phyloP scores from a whole-genome alignment of 257 asterid genomes.

The Solanum acaule region DNA sequence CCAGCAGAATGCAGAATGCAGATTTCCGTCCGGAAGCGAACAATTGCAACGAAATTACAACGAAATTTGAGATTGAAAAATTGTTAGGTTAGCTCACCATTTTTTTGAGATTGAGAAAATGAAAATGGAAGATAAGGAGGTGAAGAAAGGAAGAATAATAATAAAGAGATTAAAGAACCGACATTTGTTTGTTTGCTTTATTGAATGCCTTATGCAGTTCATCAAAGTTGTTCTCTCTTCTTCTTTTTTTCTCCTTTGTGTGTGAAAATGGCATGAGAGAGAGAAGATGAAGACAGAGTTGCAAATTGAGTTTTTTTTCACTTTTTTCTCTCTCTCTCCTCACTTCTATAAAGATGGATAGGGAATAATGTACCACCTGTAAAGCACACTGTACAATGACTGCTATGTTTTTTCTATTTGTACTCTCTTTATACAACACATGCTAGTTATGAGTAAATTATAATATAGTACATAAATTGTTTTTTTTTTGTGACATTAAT shows the following conservation, averaged over 20 bases:
- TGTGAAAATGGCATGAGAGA: constrained; percentile 33
- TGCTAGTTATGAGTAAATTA: not conserved
- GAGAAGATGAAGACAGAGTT: constrained; percentile 11
- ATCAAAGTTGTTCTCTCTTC: constrained; percentile 11
- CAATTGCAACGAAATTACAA: not conserved
- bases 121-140: not conserved
- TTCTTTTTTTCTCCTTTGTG: constrained; percentile 7
- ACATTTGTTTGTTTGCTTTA: constrained; percentile 34
- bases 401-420: not conserved
- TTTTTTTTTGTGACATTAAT: not conserved
- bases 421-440: not conserved
- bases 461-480: not conserved
- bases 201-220: constrained; percentile 15
- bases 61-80: not conserved
- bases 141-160: constrained; percentile 4
- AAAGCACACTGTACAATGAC: not conserved
- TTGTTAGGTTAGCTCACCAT: not conserved
- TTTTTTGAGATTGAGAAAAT: not conserved
- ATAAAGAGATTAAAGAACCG: constrained; percentile 32
- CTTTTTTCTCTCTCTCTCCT: constrained; percentile 7
- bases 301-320: not conserved
- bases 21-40: not conserved
- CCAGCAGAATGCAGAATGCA: not conserved
- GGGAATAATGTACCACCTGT: not conserved
- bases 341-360: not conserved